These are phyloP conservation scores for Leucosporidium scottii DNA, from an alignment of 768 basidiomycete genomes.

Conservation along the genomic window DNA sequence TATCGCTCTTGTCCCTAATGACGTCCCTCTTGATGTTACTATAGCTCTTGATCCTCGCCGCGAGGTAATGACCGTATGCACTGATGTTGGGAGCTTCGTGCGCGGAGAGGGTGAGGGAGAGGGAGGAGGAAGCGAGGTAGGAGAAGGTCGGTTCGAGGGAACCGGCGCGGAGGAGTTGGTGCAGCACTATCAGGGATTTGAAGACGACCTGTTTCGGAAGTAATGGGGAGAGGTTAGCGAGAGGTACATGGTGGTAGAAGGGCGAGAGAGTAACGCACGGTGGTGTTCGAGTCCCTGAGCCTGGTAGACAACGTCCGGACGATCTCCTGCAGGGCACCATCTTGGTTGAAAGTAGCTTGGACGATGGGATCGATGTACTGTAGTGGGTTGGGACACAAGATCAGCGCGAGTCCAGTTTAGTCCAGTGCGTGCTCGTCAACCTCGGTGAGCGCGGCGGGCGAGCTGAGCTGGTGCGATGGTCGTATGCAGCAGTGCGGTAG, in stretches of 20 bases:
- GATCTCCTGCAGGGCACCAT: conserved; percentile 86
- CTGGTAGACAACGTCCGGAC: conserved; percentile 77
- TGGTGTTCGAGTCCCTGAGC: conserved; percentile 82
- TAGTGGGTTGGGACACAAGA: not conserved
- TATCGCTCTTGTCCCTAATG: conserved; percentile 85
- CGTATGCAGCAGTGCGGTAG: too few relatives aligned
- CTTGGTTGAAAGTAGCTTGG: conserved; percentile 92
- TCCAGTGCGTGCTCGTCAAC: not conserved
- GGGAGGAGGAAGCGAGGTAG: conserved; percentile 59
- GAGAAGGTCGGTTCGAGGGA: conserved; percentile 84
- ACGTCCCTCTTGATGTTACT: conserved; percentile 89
- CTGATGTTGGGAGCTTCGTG: conserved; percentile 76
- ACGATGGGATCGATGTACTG: conserved; percentile 96
- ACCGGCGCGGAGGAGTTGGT: conserved; percentile 96
- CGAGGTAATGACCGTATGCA: conserved; percentile 80
- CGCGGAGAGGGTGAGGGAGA: conserved; percentile 4
- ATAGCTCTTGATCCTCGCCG: conserved; percentile 78
- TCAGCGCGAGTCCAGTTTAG: not conserved
- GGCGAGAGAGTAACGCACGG: conserved; percentile 51
- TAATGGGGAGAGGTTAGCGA: not conserved
- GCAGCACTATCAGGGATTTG: conserved; percentile 90
- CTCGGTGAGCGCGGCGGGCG: too few relatives aligned
- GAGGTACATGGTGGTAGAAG: too few relatives aligned
- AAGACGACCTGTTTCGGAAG: conserved; percentile 75
- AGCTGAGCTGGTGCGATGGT: too few relatives aligned